Evolutionary conservation across 225 moss, liverwort and hornwort species (phyloP), one percentile per base, ranked within the genome.

Genomic region (Sphagnum tenellum): DNA sequence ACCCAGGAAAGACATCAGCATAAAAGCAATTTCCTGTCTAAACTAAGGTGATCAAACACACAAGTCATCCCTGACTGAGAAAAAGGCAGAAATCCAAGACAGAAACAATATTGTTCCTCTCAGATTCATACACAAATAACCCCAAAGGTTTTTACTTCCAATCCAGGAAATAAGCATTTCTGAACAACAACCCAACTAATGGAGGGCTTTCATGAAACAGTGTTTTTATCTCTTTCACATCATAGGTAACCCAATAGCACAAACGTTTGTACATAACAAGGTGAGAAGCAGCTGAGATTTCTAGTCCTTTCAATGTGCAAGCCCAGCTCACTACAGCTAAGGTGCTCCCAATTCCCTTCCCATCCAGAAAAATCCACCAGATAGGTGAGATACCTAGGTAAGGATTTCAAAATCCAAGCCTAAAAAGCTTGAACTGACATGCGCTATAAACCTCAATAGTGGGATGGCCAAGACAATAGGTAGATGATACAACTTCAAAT

Each of bases 401-500:
- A 13, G 4, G 7, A 6, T 58, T 58, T 13, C 58, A 58, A 13
- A 58, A 29, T 13, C 4, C 10, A 5, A 44, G 58, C 58, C 29
- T 29, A 29, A 29, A 29, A 29, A 29, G 29, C 58, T 13, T 58
- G 44, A 44, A 13, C 12, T 13, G 12, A 44, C 44, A 58, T 8
- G 29, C 29, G 29, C 29, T 29, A 29, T 29, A 29, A 29, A 29
- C 29, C 29, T 29, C 29, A 0, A 29, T 29, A 29, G 29, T 29
- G 5, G 12, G 7, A 58, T 2, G 10, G 44, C 6, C 58, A 12
- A 3, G 14, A 3, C 14, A 56, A 13, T 14, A 13, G 58, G 5
- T 11, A 7, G 12, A 5, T 58, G 29, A 13, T 58, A 44, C 58
- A 13, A 7, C 46, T 52, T 60, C 29, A 89, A 59, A 74, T 10